Base-by-base conservation (phyloP, 108 stramenopile genomes). In the Phaeodactylum tricornutum region DNA sequence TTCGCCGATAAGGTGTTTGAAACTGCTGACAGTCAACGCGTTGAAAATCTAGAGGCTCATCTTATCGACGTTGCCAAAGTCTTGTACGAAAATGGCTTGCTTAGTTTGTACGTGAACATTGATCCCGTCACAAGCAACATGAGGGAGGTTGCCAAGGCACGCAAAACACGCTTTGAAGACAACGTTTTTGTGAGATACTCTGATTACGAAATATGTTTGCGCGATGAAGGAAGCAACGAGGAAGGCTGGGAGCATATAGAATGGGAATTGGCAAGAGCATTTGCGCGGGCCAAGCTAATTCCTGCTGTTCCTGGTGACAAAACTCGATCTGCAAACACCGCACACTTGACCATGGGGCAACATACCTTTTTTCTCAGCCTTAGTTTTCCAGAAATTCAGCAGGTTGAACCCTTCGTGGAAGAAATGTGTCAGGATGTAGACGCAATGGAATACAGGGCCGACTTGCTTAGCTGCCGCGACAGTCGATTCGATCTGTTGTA, bases 401-500 rank as follows among this genome's bases (percentile, higher is more conserved):
- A 84, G 43, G 88, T 81, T 2, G 61, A 83, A 40, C 83, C 73
- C 12, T 88, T 81, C 55, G 73, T 85, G n/a, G 69, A 75, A 45
- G 63, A 65, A 49, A 89, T 93, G 83, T 93, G 87, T 49, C 16
- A 48, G 27, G 87, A 89, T 66, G 81, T 85, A 2, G 92, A 93
- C 79, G 85, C 92, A 1, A 85, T 93, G 83, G 92, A 93, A 59
- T 87, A 84, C 55, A 79, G 92, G 15, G 74, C 85, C 17, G 92
- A 93, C 66, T 69, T 93, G 57, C 52, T 93, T 15, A 50, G 53
- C 22, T 69, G 75, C 29, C 60, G 74, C 8, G 79, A 83, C 59
- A 61, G 57, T 41, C 81, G 91, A 20, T 86, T 85, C 57, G 81
- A 86, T 21, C 61, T 87, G 45, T 50, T 87, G 9, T 81, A 92